phyloP scores from a whole-genome alignment of 331 rosid species.

The Pyracantha coccinea region DNA sequence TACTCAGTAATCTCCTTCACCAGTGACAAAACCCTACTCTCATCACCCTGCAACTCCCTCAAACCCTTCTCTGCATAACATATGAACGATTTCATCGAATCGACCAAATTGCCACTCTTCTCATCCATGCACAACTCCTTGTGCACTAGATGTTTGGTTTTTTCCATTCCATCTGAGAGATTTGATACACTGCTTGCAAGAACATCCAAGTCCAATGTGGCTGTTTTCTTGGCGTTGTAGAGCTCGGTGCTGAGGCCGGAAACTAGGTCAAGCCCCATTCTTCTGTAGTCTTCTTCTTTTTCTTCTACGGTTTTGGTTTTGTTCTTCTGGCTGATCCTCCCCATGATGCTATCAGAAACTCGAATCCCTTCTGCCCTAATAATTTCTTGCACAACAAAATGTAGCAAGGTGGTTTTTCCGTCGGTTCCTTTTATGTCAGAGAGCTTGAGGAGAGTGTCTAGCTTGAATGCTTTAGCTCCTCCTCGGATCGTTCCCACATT shows the following conservation, averaged over 20 bases:
- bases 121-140: slow-evolving; percentile 39
- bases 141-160: slow-evolving; percentile 26
- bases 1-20: slow-evolving; percentile 85
- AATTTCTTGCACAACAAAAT: slow-evolving; percentile 90
- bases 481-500: slow-evolving; percentile 94
- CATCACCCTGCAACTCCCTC: slow-evolving; percentile 57
- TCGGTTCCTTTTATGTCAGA: slow-evolving; percentile 91
- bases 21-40: slow-evolving; percentile 45
- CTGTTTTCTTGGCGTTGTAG: slow-evolving; percentile 82
- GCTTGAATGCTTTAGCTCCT: slow-evolving; percentile 85
- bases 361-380: slow-evolving; percentile 68
- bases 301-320: slow-evolving; percentile 53
- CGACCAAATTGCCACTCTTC: slow-evolving; percentile 28
- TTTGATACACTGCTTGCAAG: slow-evolving; percentile 64
- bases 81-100: slow-evolving; percentile 39
- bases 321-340: slow-evolving; percentile 62
- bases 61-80: slow-evolving; percentile 43
- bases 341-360: slow-evolving; percentile 92
- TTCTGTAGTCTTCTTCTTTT: slow-evolving; percentile 68
- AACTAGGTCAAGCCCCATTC: slow-evolving; percentile 84
- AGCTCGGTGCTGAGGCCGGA: slow-evolving; percentile 83
- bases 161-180: slow-evolving; percentile 51
- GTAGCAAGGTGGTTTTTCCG: slow-evolving; percentile 84
- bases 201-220: slow-evolving; percentile 73
- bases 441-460: slow-evolving; percentile 85